These are phyloP conservation scores for Pyronema domesticum DNA, from an alignment of 495 filamentous ascomycete species.

Conservation along the genomic window DNA sequence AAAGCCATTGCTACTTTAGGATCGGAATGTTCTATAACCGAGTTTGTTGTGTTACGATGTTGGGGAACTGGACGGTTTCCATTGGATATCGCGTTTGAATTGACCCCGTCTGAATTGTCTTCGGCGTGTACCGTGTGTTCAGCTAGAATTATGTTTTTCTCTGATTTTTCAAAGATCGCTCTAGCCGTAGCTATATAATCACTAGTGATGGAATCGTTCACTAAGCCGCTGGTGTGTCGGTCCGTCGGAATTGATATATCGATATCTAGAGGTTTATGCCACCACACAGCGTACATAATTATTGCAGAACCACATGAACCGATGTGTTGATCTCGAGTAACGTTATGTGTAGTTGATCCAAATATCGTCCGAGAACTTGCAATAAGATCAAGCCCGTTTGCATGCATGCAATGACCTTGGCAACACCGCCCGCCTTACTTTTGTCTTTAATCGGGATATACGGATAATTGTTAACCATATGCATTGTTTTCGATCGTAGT, in stretches of 20 bases:
- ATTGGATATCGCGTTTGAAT: too few relatives aligned
- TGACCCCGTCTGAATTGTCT: too few relatives aligned
- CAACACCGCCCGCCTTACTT: constrained; percentile 1
- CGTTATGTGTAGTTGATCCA: neutral
- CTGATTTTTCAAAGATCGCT: too few relatives aligned
- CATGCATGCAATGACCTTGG: neutral
- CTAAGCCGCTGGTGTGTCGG: neutral
- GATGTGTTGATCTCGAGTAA: constrained; percentile 5
- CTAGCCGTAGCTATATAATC: neutral
- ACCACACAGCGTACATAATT: constrained; percentile 5
- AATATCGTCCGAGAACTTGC: neutral
- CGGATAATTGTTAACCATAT: neutral
- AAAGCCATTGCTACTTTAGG: too few relatives aligned
- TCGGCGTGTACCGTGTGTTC: too few relatives aligned
- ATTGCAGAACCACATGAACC: constrained; percentile 2
- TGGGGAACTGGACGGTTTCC: too few relatives aligned
- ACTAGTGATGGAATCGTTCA: neutral
- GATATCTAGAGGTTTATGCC: constrained; percentile 5
- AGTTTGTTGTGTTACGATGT: too few relatives aligned
- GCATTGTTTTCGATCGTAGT: neutral
- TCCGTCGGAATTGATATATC: neutral
- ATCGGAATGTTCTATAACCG: too few relatives aligned
- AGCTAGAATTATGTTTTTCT: too few relatives aligned
- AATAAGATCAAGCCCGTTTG: constrained; percentile 1
- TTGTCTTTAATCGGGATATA: constrained; percentile 3